phyloP scores from a whole-genome alignment of 805 yeast genomes.

The Saccharomycopsis oosterbeekiorum region DNA sequence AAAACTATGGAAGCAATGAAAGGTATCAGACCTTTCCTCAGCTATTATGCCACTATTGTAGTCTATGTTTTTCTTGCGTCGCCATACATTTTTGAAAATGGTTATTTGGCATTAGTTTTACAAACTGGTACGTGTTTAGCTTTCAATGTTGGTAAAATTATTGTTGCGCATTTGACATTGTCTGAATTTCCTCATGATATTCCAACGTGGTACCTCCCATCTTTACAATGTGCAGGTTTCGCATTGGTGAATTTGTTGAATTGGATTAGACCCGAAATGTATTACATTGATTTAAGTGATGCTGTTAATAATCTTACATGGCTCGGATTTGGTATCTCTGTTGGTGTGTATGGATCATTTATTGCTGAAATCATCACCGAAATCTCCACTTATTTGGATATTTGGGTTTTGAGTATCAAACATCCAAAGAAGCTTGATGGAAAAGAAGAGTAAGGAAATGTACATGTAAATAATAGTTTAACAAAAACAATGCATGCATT shows the following conservation, averaged over 20 bases:
- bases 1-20: slow-evolving; percentile 31
- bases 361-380: slow-evolving; percentile 71
- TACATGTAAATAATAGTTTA: background rate
- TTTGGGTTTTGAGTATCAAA: slow-evolving; percentile 76
- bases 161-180: slow-evolving; percentile 73
- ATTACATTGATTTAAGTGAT: slow-evolving; percentile 29
- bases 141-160: slow-evolving; percentile 83
- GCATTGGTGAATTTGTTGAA: slow-evolving; percentile 22
- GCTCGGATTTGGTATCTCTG: slow-evolving; percentile 57
- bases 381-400: slow-evolving; percentile 72
- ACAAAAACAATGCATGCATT: background rate
- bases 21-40: slow-evolving; percentile 62
- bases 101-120: slow-evolving; percentile 47
- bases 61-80: slow-evolving; percentile 43
- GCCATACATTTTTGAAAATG: slow-evolving; percentile 27
- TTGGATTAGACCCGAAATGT: slow-evolving; percentile 19
- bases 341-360: slow-evolving; percentile 61
- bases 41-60: slow-evolving; percentile 40
- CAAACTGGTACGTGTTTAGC: slow-evolving; percentile 74
- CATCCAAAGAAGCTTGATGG: slow-evolving; percentile 37
- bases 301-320: slow-evolving; percentile 46
- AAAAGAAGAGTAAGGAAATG: background rate
- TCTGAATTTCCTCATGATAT: slow-evolving; percentile 69
- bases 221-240: slow-evolving; percentile 32
- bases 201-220: slow-evolving; percentile 60